Evolutionary conservation across 2,329 filamentous ascomycete genomes (phyloP).

Genomic region (Endothia cerciana): DNA sequence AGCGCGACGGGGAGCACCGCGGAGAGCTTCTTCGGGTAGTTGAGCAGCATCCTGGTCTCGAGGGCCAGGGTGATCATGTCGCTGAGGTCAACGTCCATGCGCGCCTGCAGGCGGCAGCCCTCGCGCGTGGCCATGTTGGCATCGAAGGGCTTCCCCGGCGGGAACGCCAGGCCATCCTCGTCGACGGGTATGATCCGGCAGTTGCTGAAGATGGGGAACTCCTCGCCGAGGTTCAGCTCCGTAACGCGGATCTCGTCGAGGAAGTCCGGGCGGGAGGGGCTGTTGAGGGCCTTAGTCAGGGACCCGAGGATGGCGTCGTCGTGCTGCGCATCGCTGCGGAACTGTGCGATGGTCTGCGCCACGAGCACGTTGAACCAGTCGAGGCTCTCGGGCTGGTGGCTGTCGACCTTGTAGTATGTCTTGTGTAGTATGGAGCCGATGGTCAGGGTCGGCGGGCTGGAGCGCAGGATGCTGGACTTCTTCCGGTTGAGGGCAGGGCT

Average conservation of each 20-base stretch:
- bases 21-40: slow-evolving; percentile 88
- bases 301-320: slow-evolving; percentile 88
- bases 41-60: slow-evolving; percentile 91
- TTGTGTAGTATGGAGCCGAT: slow-evolving; percentile 95
- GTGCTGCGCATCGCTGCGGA: slow-evolving; percentile 87
- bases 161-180: slow-evolving; percentile 70
- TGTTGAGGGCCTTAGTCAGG: slow-evolving; percentile 83
- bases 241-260: slow-evolving; percentile 92
- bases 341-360: slow-evolving; percentile 94
- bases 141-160: slow-evolving; percentile 54
- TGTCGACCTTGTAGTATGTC: slow-evolving; percentile 95
- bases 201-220: slow-evolving; percentile 98
- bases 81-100: slow-evolving; percentile 96
- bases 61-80: slow-evolving; percentile 94
- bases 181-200: slow-evolving; percentile 92
- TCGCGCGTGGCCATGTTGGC: slow-evolving; percentile 57
- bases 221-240: slow-evolving; percentile 90
- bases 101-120: slow-evolving; percentile 82
- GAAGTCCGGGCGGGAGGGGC: slow-evolving; percentile 84
- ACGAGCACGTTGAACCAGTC: slow-evolving; percentile 99
- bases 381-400: slow-evolving; percentile 92
- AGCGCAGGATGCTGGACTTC: slow-evolving; percentile 71
- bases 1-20: slow-evolving; percentile 91
- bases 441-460: slow-evolving; percentile 72
- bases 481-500: slow-evolving; percentile 57